phyloP scores from a whole-genome alignment of 208 protist species.

The Tetramitus jugosus region DNA sequence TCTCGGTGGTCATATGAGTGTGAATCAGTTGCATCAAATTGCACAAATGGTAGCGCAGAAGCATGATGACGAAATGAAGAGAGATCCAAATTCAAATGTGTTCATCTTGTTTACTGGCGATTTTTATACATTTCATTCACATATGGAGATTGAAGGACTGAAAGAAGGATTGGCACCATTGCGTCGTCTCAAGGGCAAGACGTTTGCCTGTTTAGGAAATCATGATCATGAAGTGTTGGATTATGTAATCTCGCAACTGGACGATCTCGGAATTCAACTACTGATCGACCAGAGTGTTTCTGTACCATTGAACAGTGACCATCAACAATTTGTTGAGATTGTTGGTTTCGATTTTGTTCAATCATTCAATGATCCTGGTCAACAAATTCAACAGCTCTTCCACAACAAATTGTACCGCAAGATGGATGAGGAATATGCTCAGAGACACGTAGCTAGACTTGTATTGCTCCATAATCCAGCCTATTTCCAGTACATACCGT shows the following conservation, averaged over 20 bases:
- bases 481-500: neutral
- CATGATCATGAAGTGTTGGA: conserved; percentile 1
- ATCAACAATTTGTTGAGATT: neutral
- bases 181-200: too few species aligned
- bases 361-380: too few species aligned
- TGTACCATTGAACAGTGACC: neutral
- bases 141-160: neutral
- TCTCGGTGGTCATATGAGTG: neutral
- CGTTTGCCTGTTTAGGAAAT: neutral
- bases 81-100: too few species aligned
- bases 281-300: neutral
- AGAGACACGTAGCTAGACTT: neutral
- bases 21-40: neutral
- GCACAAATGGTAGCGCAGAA: neutral
- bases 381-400: neutral
- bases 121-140: conserved; percentile 3
- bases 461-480: neutral
- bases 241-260: neutral
- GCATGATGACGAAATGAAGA: too few species aligned
- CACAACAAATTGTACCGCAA: too few species aligned
- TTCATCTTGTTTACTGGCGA: neutral
- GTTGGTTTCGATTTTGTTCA: neutral
- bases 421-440: too few species aligned
- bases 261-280: neutral
- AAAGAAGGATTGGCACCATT: conserved; percentile 5